Evolutionary conservation across 2,329 filamentous ascomycete species (phyloP).

Genomic region (Trichoderma koningiopsis): DNA sequence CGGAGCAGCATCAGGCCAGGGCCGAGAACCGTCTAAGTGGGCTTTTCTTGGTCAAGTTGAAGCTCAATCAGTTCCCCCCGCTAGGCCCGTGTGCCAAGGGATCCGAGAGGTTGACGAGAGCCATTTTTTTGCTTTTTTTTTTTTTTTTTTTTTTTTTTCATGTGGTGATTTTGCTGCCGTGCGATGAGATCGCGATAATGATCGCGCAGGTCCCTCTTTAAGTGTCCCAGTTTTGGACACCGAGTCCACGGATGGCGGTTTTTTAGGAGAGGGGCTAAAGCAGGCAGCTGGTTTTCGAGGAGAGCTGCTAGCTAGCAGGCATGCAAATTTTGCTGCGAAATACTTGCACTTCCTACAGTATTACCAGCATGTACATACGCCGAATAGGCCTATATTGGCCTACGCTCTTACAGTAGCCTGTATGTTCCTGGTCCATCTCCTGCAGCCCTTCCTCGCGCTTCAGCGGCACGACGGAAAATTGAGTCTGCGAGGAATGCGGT

Average conservation of each 20-base stretch:
- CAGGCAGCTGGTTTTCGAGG: not conserved
- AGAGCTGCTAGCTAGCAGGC: too few species aligned
- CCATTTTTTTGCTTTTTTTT: not conserved
- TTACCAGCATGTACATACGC: not conserved
- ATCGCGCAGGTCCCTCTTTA: not conserved
- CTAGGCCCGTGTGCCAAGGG: not conserved
- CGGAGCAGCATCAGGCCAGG: slow-evolving; percentile 9
- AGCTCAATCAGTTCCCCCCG: not conserved
- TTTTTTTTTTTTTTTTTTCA: not conserved
- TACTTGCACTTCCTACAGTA: too few species aligned
- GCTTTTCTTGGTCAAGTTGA: not conserved
- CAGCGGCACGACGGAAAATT: slow-evolving; percentile 17
- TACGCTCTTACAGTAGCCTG: not conserved
- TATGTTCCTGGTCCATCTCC: not conserved
- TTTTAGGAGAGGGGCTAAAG: not conserved
- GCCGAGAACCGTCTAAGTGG: slow-evolving; percentile 1
- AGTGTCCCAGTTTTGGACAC: not conserved
- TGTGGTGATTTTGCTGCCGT: not conserved
- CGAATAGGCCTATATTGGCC: not conserved
- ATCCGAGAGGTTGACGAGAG: not conserved
- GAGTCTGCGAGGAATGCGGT: slow-evolving; percentile 16
- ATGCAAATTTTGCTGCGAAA: too few species aligned
- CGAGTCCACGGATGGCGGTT: not conserved
- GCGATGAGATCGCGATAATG: slow-evolving; percentile 12
- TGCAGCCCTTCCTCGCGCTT: not conserved